Conservation (phyloP, 345 rosid genomes). For the Syzygium aromaticum region DNA sequence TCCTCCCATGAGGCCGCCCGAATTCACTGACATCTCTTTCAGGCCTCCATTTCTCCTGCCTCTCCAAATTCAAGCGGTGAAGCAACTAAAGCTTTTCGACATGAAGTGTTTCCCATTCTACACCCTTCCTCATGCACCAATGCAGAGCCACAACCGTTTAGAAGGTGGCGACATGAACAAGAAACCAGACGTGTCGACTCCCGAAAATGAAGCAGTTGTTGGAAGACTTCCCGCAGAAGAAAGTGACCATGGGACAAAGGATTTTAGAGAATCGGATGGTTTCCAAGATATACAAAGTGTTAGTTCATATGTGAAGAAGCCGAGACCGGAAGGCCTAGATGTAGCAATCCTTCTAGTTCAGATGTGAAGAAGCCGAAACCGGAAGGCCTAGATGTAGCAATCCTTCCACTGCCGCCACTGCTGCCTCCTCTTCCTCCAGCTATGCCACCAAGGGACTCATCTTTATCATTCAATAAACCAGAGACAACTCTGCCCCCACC, state of each 20-base stretch:
- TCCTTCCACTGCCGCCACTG: not conserved
- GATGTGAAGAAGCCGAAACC: not conserved
- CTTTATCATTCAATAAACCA: not conserved
- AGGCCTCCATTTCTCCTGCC: constrained; percentile 18
- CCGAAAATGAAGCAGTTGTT: not conserved
- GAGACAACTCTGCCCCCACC: constrained; percentile 4
- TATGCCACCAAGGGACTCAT: not conserved
- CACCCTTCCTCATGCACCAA: not conserved
- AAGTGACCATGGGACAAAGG: not conserved
- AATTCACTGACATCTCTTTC: constrained; percentile 3
- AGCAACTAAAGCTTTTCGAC: not conserved
- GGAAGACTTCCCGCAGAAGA: not conserved
- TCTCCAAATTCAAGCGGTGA: constrained; percentile 6
- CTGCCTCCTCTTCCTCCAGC: constrained; percentile 20
- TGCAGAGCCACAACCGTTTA: not conserved
- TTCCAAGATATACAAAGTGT: not conserved
- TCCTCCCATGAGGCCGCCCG: not conserved
- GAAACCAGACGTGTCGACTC: not conserved
- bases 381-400: not conserved
- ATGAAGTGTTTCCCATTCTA: not conserved
- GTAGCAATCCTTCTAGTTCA: not conserved
- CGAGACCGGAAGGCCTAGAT: not conserved
- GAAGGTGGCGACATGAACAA: not conserved
- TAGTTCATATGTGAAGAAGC: not conserved
- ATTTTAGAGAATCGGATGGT: not conserved